Evolutionary conservation across 1,139 yeast species (phyloP), one percentile per base, ranked within the genome.

Genomic region (Yamadazyma atmosphaerica): DNA sequence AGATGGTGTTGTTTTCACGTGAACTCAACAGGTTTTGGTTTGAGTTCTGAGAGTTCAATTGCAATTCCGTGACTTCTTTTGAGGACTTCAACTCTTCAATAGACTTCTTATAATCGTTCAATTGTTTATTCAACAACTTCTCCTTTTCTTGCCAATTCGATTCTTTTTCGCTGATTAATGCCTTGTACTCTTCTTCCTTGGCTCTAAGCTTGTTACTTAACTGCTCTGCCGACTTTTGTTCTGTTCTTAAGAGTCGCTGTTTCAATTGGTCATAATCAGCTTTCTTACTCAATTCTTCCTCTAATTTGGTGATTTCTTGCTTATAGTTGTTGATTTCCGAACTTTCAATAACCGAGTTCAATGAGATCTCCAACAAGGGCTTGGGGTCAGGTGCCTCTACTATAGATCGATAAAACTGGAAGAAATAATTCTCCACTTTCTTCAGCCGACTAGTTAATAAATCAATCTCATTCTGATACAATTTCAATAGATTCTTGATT

Each of bases 381-480:
- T 75, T 77, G 3, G 98, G 98, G 61, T 92, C 97, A 0, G 98
- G 97, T 0, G 95, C 92, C 55, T 90, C 96, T 2, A 89, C 87
- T 11, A 92, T 65, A 18, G 79, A 67, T 42, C 89, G 71, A 64
- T 90, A 90, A 19, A 87, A 68, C 16, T 81, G 81, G 60, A 89
- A 78, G 54, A 92, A 84, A 34, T 81, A 72, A 26, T 73, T 70
- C 55, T 92, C 98, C 1, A 86, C 81, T 35, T 63, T 70, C 55
- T 89, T 88, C 45, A 87, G 81, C 50, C 92, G 79, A 50, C 78
- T 80, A 3, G 97, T 87, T 47, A 92, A 68, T 32, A 72, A 68
- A 57, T 92, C 98, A 52, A 92, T 86, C 57, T 89, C 97, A 43
- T 81, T 77, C 59, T 92, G 98, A 57, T 92, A 92, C 32, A 80